Conservation (phyloP, 495 filamentous ascomycete genomes). For the Neurospora terricola region DNA sequence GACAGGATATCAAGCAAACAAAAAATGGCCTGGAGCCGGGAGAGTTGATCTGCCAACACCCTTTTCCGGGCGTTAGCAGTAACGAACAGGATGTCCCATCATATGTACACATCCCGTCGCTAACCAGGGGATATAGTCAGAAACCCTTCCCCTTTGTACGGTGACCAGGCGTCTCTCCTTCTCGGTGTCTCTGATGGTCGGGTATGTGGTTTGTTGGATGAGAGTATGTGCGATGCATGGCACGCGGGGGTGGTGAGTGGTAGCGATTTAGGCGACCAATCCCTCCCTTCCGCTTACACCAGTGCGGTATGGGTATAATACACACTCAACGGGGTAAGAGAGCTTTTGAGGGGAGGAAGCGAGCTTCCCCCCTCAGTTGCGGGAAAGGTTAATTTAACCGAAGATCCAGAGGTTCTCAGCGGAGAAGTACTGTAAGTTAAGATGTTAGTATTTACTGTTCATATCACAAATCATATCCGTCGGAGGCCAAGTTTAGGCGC, state of each 20-base stretch:
- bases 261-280: background rate
- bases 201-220: background rate
- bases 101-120: background rate
- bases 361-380: background rate
- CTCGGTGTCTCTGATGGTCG: slow-evolving; percentile 1
- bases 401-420: slow-evolving; percentile 44
- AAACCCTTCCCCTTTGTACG: background rate
- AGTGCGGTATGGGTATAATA: background rate
- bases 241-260: background rate
- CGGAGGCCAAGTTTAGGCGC: background rate
- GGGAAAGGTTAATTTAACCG: slow-evolving; percentile 24
- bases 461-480: background rate
- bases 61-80: background rate
- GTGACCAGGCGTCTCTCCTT: background rate
- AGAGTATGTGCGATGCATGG: background rate
- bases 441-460: background rate
- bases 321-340: background rate
- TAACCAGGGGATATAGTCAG: background rate
- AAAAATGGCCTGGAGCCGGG: background rate
- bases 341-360: background rate
- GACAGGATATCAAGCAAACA: slow-evolving; percentile 1
- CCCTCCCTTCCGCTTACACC: background rate
- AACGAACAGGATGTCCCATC: background rate
- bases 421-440: slow-evolving; percentile 34
- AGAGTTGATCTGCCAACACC: background rate